Conservation (phyloP, 1,284 basidiomycete species). For the Puccinia hordei region DNA sequence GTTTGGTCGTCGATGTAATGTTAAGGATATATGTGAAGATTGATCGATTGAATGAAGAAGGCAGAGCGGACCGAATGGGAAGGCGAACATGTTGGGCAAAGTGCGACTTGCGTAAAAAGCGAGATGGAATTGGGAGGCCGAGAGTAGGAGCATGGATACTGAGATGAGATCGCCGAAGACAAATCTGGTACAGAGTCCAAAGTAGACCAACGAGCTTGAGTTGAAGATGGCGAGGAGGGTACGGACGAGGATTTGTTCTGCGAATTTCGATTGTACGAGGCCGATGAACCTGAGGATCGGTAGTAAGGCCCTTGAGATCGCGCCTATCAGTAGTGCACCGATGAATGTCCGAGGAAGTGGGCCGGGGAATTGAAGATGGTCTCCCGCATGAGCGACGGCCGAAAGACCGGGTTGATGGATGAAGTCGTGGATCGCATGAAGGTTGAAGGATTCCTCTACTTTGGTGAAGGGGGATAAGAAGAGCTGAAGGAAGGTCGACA, state of each 20-base stretch:
- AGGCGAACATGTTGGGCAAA: conserved; percentile 88
- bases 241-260: conserved; percentile 70
- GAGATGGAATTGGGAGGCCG: conserved; percentile 82
- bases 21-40: neutral
- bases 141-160: conserved; percentile 69
- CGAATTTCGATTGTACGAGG: conserved; percentile 65
- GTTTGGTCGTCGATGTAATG: too few species aligned
- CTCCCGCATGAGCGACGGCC: conserved; percentile 66
- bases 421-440: conserved; percentile 88
- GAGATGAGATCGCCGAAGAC: conserved; percentile 69
- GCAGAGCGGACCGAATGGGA: conserved; percentile 69
- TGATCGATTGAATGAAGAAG: neutral
- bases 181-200: conserved; percentile 68
- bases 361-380: conserved; percentile 85
- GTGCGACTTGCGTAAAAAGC: conserved; percentile 91
- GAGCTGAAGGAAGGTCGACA: conserved; percentile 66
- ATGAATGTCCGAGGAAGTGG: conserved; percentile 85
- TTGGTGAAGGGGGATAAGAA: conserved; percentile 84
- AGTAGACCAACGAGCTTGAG: conserved; percentile 67
- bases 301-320: conserved; percentile 62
- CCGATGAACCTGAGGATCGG: conserved; percentile 62
- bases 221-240: conserved; percentile 73
- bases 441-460: conserved; percentile 94
- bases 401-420: conserved; percentile 70
- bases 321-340: conserved; percentile 66